These are phyloP conservation scores for Syncephalastrum sp. DNA, from an alignment of 371 early-diverging fungal species.

Conservation along the genomic window DNA sequence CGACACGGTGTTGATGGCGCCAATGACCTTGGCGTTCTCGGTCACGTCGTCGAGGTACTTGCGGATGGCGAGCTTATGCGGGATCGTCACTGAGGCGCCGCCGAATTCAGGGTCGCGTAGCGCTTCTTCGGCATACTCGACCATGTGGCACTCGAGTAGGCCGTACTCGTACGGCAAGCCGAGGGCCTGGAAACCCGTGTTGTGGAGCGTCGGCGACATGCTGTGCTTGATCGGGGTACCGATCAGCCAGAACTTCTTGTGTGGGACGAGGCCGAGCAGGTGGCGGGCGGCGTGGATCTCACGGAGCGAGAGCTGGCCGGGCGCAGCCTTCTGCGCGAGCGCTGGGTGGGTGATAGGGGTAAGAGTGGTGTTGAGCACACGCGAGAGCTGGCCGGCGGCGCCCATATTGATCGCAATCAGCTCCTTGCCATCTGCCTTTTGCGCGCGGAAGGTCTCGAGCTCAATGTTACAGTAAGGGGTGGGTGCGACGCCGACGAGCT, in stretches of 20 bases:
- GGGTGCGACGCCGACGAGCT: slow-evolving; percentile 84
- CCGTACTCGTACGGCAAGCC: slow-evolving; percentile 84
- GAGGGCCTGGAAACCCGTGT: slow-evolving; percentile 81
- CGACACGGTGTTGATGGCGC: slow-evolving; percentile 91
- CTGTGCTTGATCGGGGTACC: slow-evolving; percentile 91
- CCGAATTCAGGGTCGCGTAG: slow-evolving; percentile 74
- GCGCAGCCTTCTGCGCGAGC: slow-evolving; percentile 84
- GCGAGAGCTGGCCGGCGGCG: slow-evolving; percentile 80
- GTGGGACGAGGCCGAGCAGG: slow-evolving; percentile 68
- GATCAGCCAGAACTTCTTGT: slow-evolving; percentile 79
- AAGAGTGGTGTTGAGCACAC: slow-evolving; percentile 80
- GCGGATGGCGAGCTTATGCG: slow-evolving; percentile 86
- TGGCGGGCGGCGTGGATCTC: slow-evolving; percentile 77
- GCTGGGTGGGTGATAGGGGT: slow-evolving; percentile 93
- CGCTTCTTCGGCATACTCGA: slow-evolving; percentile 59
- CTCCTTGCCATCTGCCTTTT: slow-evolving; percentile 48
- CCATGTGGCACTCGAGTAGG: slow-evolving; percentile 70
- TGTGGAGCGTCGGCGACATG: slow-evolving; percentile 91
- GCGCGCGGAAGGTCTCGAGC: slow-evolving; percentile 62
- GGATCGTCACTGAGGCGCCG: slow-evolving; percentile 95
- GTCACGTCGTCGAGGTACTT: slow-evolving; percentile 69
- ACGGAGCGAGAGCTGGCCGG: slow-evolving; percentile 88
- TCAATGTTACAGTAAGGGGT: slow-evolving; percentile 78
- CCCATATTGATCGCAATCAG: slow-evolving; percentile 97
- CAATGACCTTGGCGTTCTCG: slow-evolving; percentile 79